A percentile compares a stretch with the other conserved stretches of the same genome.
Evolutionary conservation across 352 stramenopile species (phyloP).

Genomic region (Phytophthora sansomeana): DNA sequence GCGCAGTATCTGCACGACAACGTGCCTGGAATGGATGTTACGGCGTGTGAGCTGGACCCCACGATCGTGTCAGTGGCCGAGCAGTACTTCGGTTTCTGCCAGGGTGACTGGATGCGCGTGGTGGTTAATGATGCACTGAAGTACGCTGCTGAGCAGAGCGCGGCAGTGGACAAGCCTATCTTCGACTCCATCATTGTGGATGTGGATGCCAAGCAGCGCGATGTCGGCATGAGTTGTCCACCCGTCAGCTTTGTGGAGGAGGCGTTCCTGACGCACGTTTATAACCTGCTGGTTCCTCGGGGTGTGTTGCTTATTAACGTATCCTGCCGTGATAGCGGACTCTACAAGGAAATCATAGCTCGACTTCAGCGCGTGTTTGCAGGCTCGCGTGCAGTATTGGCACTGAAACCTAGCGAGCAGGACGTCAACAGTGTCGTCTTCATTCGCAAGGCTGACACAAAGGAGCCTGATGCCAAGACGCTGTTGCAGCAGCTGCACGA

Average conservation of each 20-base stretch:
- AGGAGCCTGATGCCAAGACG: constrained; percentile 36
- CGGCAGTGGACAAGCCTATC: constrained; percentile 14
- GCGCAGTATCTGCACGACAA: constrained; percentile 73
- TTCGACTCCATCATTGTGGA: constrained; percentile 79
- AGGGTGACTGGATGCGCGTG: constrained; percentile 51
- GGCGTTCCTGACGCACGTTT: constrained; percentile 47
- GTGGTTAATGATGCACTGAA: constrained; percentile 60
- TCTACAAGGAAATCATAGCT: constrained; percentile 62
- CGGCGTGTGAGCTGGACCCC: constrained; percentile 71
- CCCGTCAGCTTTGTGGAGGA: constrained; percentile 68
- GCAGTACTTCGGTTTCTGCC: constrained; percentile 74
- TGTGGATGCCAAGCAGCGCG: constrained; percentile 76
- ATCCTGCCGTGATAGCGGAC: constrained; percentile 49
- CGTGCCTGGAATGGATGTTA: constrained; percentile 56
- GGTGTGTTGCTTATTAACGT: constrained; percentile 78
- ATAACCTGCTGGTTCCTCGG: constrained; percentile 39
- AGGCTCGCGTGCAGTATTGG: constrained; percentile 34
- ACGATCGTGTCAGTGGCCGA: constrained; percentile 67
- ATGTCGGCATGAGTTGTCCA: constrained; percentile 78
- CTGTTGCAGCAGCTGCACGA: constrained; percentile 49
- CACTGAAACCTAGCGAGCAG: constrained; percentile 50
- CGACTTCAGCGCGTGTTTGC: constrained; percentile 50
- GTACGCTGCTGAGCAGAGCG: constrained; percentile 46
- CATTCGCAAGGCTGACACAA: constrained; percentile 45
- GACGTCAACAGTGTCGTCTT: constrained; percentile 78